These are phyloP conservation scores for Linum lewisii DNA, from an alignment of 345 rosid species.

Conservation along the genomic window DNA sequence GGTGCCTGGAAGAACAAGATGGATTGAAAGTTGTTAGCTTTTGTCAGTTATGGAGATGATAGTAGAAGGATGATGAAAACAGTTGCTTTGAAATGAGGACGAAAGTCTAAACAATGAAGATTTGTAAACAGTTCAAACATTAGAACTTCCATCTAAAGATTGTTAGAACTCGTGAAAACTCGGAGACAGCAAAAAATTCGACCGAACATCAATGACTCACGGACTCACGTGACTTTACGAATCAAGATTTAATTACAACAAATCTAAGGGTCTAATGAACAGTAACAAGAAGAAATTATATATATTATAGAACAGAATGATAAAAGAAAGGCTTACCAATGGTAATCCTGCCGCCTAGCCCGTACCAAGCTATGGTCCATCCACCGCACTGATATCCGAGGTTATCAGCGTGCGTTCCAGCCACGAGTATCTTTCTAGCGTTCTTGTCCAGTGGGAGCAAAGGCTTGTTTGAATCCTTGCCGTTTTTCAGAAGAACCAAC, in stretches of 20 bases:
- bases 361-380: slow-evolving; percentile 69
- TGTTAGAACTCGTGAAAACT: no score
- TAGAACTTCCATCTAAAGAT: no score
- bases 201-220: no score
- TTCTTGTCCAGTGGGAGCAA: slow-evolving; percentile 65
- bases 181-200: no score
- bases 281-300: not conserved
- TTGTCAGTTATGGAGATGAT: not conserved
- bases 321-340: slow-evolving; percentile 58
- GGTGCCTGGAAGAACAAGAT: slow-evolving; percentile 38
- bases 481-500: slow-evolving; percentile 73
- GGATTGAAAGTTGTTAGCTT: not conserved
- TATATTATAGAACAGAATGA: no score
- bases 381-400: slow-evolving; percentile 94
- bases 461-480: slow-evolving; percentile 38
- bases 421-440: slow-evolving; percentile 54
- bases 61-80: not conserved
- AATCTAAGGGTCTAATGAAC: not conserved
- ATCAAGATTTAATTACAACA: no score
- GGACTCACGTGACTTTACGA: no score
- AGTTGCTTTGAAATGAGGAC: no score
- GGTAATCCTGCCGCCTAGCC: slow-evolving; percentile 71
- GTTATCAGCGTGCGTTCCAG: slow-evolving; percentile 79
- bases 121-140: no score
- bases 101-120: no score